Base-by-base conservation (phyloP, 805 yeast genomes). In the Brettanomyces sp. region DNA sequence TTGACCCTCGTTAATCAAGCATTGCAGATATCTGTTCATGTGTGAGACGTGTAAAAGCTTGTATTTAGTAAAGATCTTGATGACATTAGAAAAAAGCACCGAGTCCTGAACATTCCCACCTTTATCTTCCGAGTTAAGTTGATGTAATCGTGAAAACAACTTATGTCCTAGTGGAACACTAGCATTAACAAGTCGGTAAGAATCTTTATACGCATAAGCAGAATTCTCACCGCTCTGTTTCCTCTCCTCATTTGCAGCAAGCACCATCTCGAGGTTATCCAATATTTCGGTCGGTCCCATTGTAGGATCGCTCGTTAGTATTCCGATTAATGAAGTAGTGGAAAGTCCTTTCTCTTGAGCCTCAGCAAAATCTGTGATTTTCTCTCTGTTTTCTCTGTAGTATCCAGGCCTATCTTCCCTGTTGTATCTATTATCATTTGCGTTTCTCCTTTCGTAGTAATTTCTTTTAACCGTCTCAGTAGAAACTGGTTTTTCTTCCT, bases 1-100 rank as follows among this genome's bases (percentile, higher is more conserved):
- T 37, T 59, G 54, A 5, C 45, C 44, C 24, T 63, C 67, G 4
- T 21, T 14, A 6, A 60, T 30, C 8, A 61, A 49, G n/a, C 47
- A 44, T 7, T 36, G 47, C 36, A 60, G 49, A n/a, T 50, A 55
- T 44, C 62, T 52, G 18, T 47, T 51, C 18, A 60, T 52, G 42
- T 61, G 66, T 11, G 59, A 49, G n/a, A 49, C 53, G 45, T 59
- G 58, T n/a, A 58, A 42, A 3, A 58, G n/a, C 12, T 52, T 43
- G 37, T 47, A 39, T 1, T 53, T 48, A 25, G 47, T 37, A 24
- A 62, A 45, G 8, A 56, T 40, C 3, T 46, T 44, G 14, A 60
- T 44, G 11, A 63, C 25, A 35, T 51, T 56, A 34, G 52, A 49
- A 41, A 44, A 56, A 7, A 59, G 45, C 14, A 56, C 43, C 5